These are phyloP conservation scores for Trichosporon coremiiforme DNA, from an alignment of 1,284 basidiomycete species.

Conservation along the genomic window DNA sequence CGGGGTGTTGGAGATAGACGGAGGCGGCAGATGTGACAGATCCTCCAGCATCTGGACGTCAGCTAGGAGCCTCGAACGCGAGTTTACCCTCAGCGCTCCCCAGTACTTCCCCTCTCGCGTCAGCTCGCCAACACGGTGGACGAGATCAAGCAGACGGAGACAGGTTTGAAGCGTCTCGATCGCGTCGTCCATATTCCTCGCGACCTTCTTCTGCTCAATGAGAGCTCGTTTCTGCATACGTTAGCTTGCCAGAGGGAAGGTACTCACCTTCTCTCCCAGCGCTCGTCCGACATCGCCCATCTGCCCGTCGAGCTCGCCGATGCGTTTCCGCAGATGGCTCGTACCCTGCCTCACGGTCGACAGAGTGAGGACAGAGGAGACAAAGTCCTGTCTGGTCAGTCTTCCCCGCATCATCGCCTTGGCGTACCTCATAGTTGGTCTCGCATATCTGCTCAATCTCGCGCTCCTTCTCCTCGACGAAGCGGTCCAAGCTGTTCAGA, in stretches of 20 bases:
- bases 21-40: constrained; percentile 85
- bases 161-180: constrained; percentile 93
- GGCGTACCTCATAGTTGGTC: constrained; percentile 77
- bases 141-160: constrained; percentile 86
- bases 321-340: constrained; percentile 60
- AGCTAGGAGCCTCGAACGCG: constrained; percentile 40
- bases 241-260: background rate
- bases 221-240: constrained; percentile 69
- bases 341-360: constrained; percentile 83
- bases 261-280: constrained; percentile 72
- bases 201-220: constrained; percentile 87
- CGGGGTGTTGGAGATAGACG: constrained; percentile 86
- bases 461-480: constrained; percentile 88
- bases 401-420: background rate
- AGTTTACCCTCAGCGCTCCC: constrained; percentile 84
- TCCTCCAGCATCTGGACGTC: constrained; percentile 66
- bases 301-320: constrained; percentile 63
- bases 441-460: constrained; percentile 96
- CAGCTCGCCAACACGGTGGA: constrained; percentile 91
- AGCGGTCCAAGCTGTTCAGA: constrained; percentile 77
- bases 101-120: constrained; percentile 91
- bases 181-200: constrained; percentile 89
- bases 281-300: constrained; percentile 71
- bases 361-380: constrained; percentile 90
- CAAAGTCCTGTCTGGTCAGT: constrained; percentile 69